Evolutionary conservation across 1,284 basidiomycete species (phyloP).

Genomic region (Tilletia walkeri): DNA sequence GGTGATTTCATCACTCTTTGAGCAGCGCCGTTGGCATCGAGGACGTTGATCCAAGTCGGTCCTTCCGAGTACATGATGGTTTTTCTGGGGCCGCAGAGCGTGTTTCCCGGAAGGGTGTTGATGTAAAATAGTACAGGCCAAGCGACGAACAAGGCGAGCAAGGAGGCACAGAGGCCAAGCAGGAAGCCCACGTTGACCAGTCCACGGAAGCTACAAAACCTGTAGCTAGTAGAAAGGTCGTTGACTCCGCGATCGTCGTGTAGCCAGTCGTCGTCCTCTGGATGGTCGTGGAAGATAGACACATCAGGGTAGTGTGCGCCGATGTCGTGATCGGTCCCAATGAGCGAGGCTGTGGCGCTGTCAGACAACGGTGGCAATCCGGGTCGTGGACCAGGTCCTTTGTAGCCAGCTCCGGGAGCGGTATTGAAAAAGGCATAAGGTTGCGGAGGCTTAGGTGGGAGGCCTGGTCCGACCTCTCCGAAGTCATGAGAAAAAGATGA

Average conservation of each 20-base stretch:
- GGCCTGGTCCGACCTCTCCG: not conserved
- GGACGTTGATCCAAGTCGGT: not conserved
- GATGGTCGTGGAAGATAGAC: not conserved
- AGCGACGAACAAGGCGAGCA: conserved; percentile 51
- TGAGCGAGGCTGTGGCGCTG: not conserved
- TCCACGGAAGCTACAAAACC: conserved; percentile 25
- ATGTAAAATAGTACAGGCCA: conserved; percentile 48
- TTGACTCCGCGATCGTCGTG: not conserved
- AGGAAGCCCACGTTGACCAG: conserved; percentile 43
- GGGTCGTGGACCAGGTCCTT: not conserved
- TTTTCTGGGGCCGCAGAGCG: not conserved
- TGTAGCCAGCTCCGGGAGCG: not conserved
- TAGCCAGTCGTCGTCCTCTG: conserved; percentile 7
- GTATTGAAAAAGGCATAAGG: not conserved
- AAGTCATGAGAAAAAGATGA: not conserved
- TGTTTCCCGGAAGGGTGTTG: conserved; percentile 16
- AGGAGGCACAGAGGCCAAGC: conserved; percentile 31
- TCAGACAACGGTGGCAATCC: not conserved
- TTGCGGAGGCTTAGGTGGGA: not conserved
- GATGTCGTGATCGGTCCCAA: not conserved
- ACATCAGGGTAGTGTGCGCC: not conserved
- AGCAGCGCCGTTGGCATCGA: not conserved
- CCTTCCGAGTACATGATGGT: not conserved
- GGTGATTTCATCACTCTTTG: not conserved
- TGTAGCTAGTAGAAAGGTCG: not conserved